Evolutionary conservation across 768 basidiomycete species (phyloP).

Genomic region (Pleurotus sapidus): DNA sequence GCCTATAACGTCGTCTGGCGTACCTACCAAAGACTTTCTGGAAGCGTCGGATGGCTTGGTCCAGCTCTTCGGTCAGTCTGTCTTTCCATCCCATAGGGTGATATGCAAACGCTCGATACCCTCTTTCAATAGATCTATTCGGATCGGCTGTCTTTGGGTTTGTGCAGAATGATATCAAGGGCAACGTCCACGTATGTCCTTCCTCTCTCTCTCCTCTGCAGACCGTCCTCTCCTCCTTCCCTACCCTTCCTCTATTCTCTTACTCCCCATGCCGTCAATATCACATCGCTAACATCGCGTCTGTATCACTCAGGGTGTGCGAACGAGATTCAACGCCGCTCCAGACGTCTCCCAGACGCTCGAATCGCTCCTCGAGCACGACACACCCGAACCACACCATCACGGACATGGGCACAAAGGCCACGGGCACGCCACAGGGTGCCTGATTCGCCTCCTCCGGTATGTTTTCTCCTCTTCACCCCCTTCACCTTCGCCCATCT

Average conservation of each 20-base stretch:
- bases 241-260: background rate
- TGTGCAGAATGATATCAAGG: conserved; percentile 67
- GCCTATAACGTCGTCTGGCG: conserved; percentile 64
- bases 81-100: too few species aligned
- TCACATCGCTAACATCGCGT: too few species aligned
- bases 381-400: conserved; percentile 29
- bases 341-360: conserved; percentile 48
- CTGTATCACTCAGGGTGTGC: conserved; percentile 53
- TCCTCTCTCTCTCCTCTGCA: conserved; percentile 13
- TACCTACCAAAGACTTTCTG: conserved; percentile 78
- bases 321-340: conserved; percentile 44
- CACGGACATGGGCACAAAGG: conserved; percentile 22
- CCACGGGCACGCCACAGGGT: conserved; percentile 45
- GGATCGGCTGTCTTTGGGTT: conserved; percentile 71
- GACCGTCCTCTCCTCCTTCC: conserved; percentile 5
- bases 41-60: conserved; percentile 90
- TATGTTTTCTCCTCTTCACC: conserved; percentile 24
- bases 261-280: too few species aligned
- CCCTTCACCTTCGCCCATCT: background rate
- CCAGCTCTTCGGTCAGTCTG: conserved; percentile 59
- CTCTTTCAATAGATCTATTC: conserved; percentile 48
- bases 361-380: conserved; percentile 56
- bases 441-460: conserved; percentile 67
- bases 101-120: too few species aligned
- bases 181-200: conserved; percentile 57